phyloP scores from a whole-genome alignment of 179 eudicot genomes.

The Carnegiea gigantea region DNA sequence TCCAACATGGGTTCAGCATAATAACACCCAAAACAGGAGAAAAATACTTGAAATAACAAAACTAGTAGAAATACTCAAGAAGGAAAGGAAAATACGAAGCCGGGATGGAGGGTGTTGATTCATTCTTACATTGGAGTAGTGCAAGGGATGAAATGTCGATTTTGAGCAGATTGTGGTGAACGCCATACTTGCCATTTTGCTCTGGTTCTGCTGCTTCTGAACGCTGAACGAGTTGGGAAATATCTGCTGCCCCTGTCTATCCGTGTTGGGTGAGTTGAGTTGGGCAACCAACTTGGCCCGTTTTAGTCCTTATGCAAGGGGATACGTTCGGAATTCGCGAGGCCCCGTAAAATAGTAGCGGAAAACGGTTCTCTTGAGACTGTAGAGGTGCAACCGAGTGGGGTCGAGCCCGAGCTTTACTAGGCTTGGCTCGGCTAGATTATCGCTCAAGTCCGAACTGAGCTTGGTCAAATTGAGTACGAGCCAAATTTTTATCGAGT shows the following conservation, averaged over 20 bases:
- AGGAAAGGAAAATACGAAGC: not conserved
- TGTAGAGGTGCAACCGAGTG: no score
- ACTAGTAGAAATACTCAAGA: not conserved
- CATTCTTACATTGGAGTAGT: conserved; percentile 15
- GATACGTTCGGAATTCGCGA: no score
- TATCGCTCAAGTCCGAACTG: no score
- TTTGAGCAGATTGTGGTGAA: not conserved
- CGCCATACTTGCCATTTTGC: conserved; percentile 21
- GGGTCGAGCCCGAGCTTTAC: no score
- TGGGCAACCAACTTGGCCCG: no score
- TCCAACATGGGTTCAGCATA: not conserved
- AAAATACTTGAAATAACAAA: not conserved
- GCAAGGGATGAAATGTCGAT: not conserved
- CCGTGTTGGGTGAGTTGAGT: not conserved
- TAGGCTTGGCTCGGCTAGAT: no score
- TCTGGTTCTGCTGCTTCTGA: not conserved
- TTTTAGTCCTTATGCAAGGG: no score
- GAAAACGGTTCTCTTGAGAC: no score
- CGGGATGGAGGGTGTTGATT: not conserved
- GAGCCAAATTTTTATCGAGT: no score
- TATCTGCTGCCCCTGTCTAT: not conserved
- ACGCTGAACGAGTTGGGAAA: not conserved
- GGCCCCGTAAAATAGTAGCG: no score
- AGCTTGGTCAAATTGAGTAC: no score
- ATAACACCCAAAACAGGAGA: not conserved